These are phyloP conservation scores for Phaffomyces opuntiae DNA, from an alignment of 805 yeast species.

Conservation along the genomic window DNA sequence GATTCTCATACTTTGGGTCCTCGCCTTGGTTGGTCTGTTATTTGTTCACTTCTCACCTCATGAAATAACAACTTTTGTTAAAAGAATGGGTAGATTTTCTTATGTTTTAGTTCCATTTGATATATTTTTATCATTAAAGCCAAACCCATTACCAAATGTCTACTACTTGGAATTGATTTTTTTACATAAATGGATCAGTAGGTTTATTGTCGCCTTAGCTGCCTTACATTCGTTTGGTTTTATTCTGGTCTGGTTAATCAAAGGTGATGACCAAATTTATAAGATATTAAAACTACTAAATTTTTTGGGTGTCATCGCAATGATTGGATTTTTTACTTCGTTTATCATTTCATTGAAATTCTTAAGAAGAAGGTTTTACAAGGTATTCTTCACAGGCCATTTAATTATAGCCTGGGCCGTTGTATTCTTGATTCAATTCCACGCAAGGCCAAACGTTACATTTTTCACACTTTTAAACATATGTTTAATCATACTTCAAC, in stretches of 20 bases:
- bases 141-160: slow-evolving; percentile 40
- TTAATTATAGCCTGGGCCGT: slow-evolving; percentile 41
- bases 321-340: slow-evolving; percentile 30
- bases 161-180: slow-evolving; percentile 48
- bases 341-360: slow-evolving; percentile 40
- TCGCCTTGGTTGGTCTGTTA: slow-evolving; percentile 25
- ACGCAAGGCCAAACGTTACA: slow-evolving; percentile 66
- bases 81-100: slow-evolving; percentile 56
- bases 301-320: slow-evolving; percentile 44
- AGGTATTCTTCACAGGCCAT: slow-evolving; percentile 50
- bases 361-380: slow-evolving; percentile 44
- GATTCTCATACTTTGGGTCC: slow-evolving; percentile 29
- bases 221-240: slow-evolving; percentile 49
- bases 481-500: slow-evolving; percentile 30
- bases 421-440: slow-evolving; percentile 41
- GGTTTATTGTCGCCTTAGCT: slow-evolving; percentile 42
- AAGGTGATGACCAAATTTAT: slow-evolving; percentile 23
- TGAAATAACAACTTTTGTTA: slow-evolving; percentile 33
- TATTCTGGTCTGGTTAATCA: slow-evolving; percentile 38
- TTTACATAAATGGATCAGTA: slow-evolving; percentile 67
- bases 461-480: slow-evolving; percentile 26
- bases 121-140: slow-evolving; percentile 48
- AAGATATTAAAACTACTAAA: slow-evolving; percentile 36
- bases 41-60: slow-evolving; percentile 29
- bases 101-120: slow-evolving; percentile 54